phyloP scores from a whole-genome alignment of 2,329 filamentous ascomycete genomes.

The Neoascochyta sp. region DNA sequence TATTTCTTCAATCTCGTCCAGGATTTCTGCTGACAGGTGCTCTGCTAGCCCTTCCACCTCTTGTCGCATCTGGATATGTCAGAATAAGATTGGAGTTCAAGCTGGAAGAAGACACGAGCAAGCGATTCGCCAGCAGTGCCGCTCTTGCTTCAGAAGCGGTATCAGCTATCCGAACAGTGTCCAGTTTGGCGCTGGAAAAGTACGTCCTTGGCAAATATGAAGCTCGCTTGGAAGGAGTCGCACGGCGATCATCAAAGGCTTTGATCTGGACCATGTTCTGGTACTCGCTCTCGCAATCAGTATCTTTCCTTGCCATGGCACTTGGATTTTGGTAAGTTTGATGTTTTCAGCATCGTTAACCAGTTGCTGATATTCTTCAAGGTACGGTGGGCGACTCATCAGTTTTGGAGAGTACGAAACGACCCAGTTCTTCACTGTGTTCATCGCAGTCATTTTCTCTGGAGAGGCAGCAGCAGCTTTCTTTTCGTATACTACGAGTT shows the following conservation, averaged over 20 bases:
- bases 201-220: slow-evolving; percentile 71
- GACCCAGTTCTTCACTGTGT: slow-evolving; percentile 91
- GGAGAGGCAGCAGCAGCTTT: slow-evolving; percentile 72
- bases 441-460: slow-evolving; percentile 51
- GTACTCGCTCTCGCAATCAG: slow-evolving; percentile 79
- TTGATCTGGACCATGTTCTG: slow-evolving; percentile 73
- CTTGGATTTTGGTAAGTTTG: slow-evolving; percentile 41
- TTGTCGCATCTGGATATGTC: slow-evolving; percentile 65
- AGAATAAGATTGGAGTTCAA: slow-evolving; percentile 87
- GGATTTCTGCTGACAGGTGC: not conserved
- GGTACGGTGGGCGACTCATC: slow-evolving; percentile 38
- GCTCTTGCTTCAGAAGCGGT: slow-evolving; percentile 91
- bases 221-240: slow-evolving; percentile 55
- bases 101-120: slow-evolving; percentile 65
- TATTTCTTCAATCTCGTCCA: not conserved
- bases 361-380: slow-evolving; percentile 20
- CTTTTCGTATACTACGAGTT: slow-evolving; percentile 91
- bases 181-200: slow-evolving; percentile 79
- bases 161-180: slow-evolving; percentile 88
- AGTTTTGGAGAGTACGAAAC: slow-evolving; percentile 54
- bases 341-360: slow-evolving; percentile 54
- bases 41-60: slow-evolving; percentile 15
- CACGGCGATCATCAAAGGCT: slow-evolving; percentile 56
- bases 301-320: slow-evolving; percentile 50
- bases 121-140: slow-evolving; percentile 56